A percentile compares a stretch with the other conserved stretches of the same genome.
phyloP scores from a whole-genome alignment of 169 alveolate genomes.

The Miamiensis avidus region DNA sequence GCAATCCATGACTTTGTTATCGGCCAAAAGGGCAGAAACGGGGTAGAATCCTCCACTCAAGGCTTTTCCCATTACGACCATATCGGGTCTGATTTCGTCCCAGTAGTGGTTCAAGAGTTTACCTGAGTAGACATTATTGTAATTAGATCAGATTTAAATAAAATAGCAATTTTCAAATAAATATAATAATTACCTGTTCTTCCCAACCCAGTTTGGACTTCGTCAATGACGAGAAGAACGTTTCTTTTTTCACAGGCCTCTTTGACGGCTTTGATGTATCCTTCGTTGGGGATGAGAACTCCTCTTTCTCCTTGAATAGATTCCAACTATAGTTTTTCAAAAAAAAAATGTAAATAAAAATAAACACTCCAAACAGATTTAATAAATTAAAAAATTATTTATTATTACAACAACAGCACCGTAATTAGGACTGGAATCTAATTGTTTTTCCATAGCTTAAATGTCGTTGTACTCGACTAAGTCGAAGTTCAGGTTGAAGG shows the following conservation, averaged over 20 bases:
- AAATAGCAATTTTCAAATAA: no score
- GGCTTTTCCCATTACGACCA: conserved; percentile 91
- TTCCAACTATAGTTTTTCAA: conserved; percentile 51
- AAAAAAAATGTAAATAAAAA: no score
- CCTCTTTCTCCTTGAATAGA: conserved; percentile 97
- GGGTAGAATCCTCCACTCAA: conserved; percentile 93
- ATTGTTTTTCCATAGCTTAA: conserved; percentile 49
- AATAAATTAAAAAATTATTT: no score
- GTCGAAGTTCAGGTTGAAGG: conserved; percentile 83
- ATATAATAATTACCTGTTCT: conserved; percentile 80
- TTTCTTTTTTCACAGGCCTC: conserved; percentile 78
- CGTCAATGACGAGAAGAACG: conserved; percentile 82
- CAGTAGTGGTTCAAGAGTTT: conserved; percentile 77
- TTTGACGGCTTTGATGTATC: conserved; percentile 77
- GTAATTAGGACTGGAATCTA: conserved; percentile 72
- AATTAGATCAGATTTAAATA: no score
- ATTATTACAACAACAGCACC: conserved; percentile 84
- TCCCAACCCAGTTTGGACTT: conserved; percentile 93
- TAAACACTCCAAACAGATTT: neutral
- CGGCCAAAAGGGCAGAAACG: conserved; percentile 88
- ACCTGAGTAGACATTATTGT: neutral
- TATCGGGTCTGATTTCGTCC: conserved; percentile 88
- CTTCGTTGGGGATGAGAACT: conserved; percentile 88
- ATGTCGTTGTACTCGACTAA: conserved; percentile 68
- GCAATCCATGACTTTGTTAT: conserved; percentile 86